Base-by-base conservation (phyloP, 495 filamentous ascomycete genomes). In the Daldinia vernicosa region DNA sequence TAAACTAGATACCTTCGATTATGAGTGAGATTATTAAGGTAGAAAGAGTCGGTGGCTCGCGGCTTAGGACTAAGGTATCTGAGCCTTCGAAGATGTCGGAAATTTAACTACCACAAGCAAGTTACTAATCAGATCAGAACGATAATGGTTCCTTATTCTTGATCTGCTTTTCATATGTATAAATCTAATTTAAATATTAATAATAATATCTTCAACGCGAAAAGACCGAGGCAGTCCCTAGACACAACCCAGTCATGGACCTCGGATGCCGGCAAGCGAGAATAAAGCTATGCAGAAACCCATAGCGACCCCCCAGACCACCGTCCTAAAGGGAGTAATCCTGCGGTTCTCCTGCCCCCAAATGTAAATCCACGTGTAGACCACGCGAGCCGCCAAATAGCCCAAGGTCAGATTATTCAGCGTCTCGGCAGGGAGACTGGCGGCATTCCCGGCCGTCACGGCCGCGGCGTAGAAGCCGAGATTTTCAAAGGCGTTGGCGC, bases 381-480 rank as follows among this genome's bases (percentile, higher is more conserved):
- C 69, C 26, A 79, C 43, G 17, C 85, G 78, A 54, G 74, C 79
- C 15, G 60, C 71, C 15, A 86, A 28, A 63, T 87, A 86, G 8
- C 69, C 72, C 7, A 82, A 50, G 33, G 80, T 73, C 7, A 86
- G 70, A 24, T 45, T 27, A 71, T 87, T 87, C 37, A 86, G 57
- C 47, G 63, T 76, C 0, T 22, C 57, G 6, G 68, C 50, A 27
- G 72, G 32, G 0, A 86, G 52, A 8, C 77, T 70, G 0, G 84
- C 80, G 2, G 66, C 65, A 60, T 87, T 88, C 11, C 80, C 86
- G 0, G 84, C 86, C 8, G 83, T 82, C 22, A 88, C 81, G 39
- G 75, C 82, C 0, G 84, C 82, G 0, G 85, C 84, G 73, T 79
- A 87, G 27, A 86, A 63, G 32, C 78, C 80, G 19, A 88, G 69